Base-by-base conservation (phyloP, 2,329 filamentous ascomycete species). In the Chaetothyriales sp. region DNA sequence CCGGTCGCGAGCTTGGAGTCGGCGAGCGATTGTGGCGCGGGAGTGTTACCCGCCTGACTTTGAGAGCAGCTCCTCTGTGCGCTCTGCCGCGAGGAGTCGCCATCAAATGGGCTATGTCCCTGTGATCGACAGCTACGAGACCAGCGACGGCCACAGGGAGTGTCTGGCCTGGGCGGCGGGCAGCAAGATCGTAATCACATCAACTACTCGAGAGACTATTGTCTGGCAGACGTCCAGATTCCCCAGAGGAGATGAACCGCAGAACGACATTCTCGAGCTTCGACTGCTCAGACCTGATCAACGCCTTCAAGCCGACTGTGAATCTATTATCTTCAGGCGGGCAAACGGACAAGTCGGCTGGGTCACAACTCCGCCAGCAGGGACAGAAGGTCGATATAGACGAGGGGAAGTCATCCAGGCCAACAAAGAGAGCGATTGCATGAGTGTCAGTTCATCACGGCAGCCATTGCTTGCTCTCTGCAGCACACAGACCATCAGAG, bases 111-210 rank as follows among this genome's bases (percentile, higher is more conserved):
- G 78, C 2, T 82, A 79, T 56, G 73, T 72, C 20, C 78, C 79
- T 18, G 69, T 70, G 43, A 70, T 80, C 46, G 75, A 79, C 58
- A 76, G 74, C 51, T 78, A 78, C 57, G 76, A 79, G 57, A 64
- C 67, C 68, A 68, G 2, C 63, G 64, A 46, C 66, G 73, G 39
- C 22, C 68, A 74, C 55, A 72, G 69, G 57, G 78, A 81, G 59
- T 71, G 77, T 0, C 61, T 83, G 6, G 75, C 72, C 2, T 80
- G 77, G 72, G 78, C 78, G 49, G 78, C 78, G 10, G 79, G 76
- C 1, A 73, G 78, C 1, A 71, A 78, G 51, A 60, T 83, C 8
- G 64, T 75, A 3, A 54, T 79, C 51, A 67, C 74, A 18, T 65
- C 71, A 9, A 73, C 71, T 57, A 65, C 73, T 49, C 68, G 68